Evolutionary conservation across 2,329 filamentous ascomycete genomes (phyloP).

Genomic region (Fusarium coicis): DNA sequence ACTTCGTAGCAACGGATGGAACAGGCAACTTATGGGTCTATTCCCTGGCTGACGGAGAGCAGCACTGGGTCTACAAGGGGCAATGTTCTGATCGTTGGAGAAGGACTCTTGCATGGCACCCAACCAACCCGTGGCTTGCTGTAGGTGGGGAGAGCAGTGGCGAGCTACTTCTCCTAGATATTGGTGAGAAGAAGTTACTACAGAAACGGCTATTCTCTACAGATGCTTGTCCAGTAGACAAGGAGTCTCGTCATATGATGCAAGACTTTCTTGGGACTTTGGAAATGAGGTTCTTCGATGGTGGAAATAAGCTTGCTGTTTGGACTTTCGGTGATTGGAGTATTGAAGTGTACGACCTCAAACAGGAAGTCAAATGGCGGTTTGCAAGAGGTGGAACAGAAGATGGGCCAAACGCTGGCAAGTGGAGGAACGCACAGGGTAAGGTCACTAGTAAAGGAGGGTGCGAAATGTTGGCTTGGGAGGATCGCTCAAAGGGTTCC

Average conservation of each 20-base stretch:
- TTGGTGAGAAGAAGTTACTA: neutral
- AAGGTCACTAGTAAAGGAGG: slow-evolving; percentile 14
- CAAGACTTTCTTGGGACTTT: neutral
- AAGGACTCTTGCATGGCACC: slow-evolving; percentile 17
- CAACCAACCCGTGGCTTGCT: slow-evolving; percentile 7
- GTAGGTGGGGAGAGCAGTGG: slow-evolving; percentile 12
- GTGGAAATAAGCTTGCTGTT: slow-evolving; percentile 13
- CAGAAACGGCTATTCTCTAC: slow-evolving; percentile 12
- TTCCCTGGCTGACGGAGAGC: neutral
- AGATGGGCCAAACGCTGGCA: neutral
- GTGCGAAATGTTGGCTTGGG: slow-evolving; percentile 18
- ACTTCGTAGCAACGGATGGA: slow-evolving; percentile 12
- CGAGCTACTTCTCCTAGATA: slow-evolving; percentile 11
- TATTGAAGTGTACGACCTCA: slow-evolving; percentile 22
- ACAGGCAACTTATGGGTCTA: slow-evolving; percentile 3
- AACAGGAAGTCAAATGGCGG: slow-evolving; percentile 16
- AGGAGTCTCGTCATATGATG: neutral
- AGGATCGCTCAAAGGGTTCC: neutral
- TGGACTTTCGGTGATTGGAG: slow-evolving; percentile 15
- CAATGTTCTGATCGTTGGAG: neutral
- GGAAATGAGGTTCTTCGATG: slow-evolving; percentile 15
- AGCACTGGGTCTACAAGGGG: neutral
- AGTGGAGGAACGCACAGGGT: slow-evolving; percentile 20
- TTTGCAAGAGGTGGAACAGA: slow-evolving; percentile 26
- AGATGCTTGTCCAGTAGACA: neutral